Evolutionary conservation across 495 filamentous ascomycete species (phyloP), one percentile per base, ranked within the genome.

Genomic region (Platismatia glauca): DNA sequence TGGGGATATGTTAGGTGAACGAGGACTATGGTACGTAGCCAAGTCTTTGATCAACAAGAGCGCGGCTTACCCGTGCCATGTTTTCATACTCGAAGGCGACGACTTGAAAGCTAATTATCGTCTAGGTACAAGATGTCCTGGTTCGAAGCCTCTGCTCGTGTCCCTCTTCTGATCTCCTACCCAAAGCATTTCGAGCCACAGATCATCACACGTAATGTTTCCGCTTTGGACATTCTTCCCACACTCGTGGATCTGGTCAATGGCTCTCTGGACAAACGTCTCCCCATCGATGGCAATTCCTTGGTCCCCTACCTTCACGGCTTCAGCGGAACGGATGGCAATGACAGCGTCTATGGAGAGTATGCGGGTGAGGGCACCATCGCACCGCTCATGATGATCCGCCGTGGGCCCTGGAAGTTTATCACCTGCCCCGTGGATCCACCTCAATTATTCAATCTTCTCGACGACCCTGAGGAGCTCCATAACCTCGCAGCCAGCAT

Each of bases 1-100:
- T 71, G 90, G 90, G 59, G 90, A 96, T 71, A 95, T 95, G 90
- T 83, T 96, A 12, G 90, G 90, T 41, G 90, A 96, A 74, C 82
- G 90, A 31, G 88, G 88, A 0, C 74, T 96, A 43, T 96, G 90
- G 90, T 75, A 69, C 58, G 71, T 59, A 18, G 27, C 22, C 22
- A 27, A 29, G 22, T 20, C 18, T 7, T 33, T 44, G 35, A 18
- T 34, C 29, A 13, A 15, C 18, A 41, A 56, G 48, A 46, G 18
- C 55, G 64, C 53, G 65, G 41, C 33, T 31, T 57, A 15, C 31
- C 8, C 1, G 15, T 52, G 55, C 12, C 55, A n/a, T 31, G 3
- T 41, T 37, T 5, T 37, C 35, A 9, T 38, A 11, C 8, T 27
- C 1, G 9, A 15, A 2, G 22, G 20, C 35, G 11, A 52, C 31